Percentiles rank a stretch among this genome's conserved stretches.
Evolutionary conservation across 495 filamentous ascomycete species (phyloP).

Genomic region (Tetracladium marchalianum): DNA sequence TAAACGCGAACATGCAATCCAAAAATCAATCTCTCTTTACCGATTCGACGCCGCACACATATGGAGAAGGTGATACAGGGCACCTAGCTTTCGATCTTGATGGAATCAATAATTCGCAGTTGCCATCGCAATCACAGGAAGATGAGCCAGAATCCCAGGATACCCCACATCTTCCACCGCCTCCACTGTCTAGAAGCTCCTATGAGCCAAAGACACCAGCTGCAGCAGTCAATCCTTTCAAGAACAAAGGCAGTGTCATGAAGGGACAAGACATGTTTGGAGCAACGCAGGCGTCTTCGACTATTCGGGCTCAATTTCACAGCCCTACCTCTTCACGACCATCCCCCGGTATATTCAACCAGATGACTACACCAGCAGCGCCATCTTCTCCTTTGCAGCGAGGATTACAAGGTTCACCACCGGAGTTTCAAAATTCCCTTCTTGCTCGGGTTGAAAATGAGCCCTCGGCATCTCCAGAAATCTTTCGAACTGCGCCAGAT

Average conservation of each 20-base stretch:
- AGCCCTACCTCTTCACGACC: conserved; percentile 12
- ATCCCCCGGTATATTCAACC: conserved; percentile 16
- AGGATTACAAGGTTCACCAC: background rate
- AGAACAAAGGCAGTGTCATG: conserved; percentile 13
- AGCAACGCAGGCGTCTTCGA: conserved; percentile 18
- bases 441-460: too few relatives aligned
- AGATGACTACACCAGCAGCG: conserved; percentile 7
- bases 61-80: conserved; percentile 10
- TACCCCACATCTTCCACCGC: conserved; percentile 5
- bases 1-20: conserved; percentile 1
- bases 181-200: background rate
- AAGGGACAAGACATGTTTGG: conserved; percentile 14
- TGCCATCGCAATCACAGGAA: background rate
- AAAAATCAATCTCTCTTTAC: conserved; percentile 13
- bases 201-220: conserved; percentile 19
- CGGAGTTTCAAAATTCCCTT: too few relatives aligned
- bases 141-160: conserved; percentile 11
- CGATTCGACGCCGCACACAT: conserved; percentile 14
- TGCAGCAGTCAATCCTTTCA: conserved; percentile 12
- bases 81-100: conserved; percentile 11
- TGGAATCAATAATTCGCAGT: too few relatives aligned
- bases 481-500: too few relatives aligned
- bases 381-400: conserved; percentile 9
- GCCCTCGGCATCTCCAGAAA: too few relatives aligned
- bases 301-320: background rate